A percentile compares a stretch with the other conserved stretches of the same genome.
These are phyloP conservation scores for Aspergillus sp. DNA, from an alignment of 2,329 filamentous ascomycete genomes.

Conservation along the genomic window DNA sequence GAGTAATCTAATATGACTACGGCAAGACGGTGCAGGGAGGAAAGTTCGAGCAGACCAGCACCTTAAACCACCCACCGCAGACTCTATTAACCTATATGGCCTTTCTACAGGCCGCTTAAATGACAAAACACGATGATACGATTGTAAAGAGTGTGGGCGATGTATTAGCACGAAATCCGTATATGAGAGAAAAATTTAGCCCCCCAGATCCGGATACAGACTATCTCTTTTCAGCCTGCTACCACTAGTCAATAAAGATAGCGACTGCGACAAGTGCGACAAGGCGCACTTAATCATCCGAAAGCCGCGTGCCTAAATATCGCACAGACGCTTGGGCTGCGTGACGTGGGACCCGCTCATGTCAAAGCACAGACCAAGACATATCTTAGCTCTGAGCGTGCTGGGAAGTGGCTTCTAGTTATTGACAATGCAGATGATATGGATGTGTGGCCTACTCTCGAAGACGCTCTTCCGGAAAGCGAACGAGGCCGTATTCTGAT, in stretches of 20 bases:
- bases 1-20: background rate
- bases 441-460: slow-evolving; percentile 11
- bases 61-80: background rate
- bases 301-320: slow-evolving; percentile 2
- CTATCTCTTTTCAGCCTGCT: background rate
- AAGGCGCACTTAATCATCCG: background rate
- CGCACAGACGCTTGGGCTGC: slow-evolving; percentile 4
- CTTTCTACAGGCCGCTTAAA: background rate
- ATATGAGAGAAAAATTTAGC: too few relatives aligned
- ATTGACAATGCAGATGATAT: slow-evolving; percentile 23
- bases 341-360: background rate
- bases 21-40: background rate
- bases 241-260: background rate
- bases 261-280: background rate
- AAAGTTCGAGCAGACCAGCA: background rate
- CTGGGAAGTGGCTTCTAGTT: slow-evolving; percentile 21
- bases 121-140: background rate
- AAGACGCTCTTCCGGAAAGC: slow-evolving; percentile 1
- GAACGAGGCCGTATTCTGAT: slow-evolving; percentile 24
- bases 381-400: slow-evolving; percentile 10
- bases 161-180: background rate
- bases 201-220: too few relatives aligned
- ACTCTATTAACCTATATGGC: background rate
- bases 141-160: background rate
- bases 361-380: slow-evolving; percentile 5